Percentiles rank a stretch among this genome's conserved stretches.
Evolutionary conservation across 208 protist genomes (phyloP).

Genomic region (Acanthamoeba royreba): DNA sequence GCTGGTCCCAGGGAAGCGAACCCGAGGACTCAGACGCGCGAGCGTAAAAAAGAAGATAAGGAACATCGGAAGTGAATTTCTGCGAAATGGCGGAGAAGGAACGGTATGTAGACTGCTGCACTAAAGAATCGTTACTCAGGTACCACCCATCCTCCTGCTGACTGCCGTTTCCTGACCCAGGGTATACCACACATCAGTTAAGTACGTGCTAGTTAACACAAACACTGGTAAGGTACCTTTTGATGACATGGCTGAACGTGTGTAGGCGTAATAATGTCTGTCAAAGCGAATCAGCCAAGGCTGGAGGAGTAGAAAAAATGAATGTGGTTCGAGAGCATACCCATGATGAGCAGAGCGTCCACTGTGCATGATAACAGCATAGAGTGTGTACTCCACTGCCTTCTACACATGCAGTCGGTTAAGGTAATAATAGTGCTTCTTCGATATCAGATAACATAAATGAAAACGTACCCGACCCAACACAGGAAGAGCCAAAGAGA

Average conservation of each 20-base stretch:
- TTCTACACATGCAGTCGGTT: too few species aligned
- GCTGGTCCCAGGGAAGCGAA: too few species aligned
- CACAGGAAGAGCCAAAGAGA: background rate
- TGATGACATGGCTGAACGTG: background rate
- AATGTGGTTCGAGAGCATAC: too few species aligned
- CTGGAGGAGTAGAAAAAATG: too few species aligned
- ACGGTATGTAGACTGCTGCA: background rate
- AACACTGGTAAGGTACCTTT: background rate
- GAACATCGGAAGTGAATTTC: background rate
- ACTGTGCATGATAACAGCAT: slow-evolving; percentile 7
- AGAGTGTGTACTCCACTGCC: background rate
- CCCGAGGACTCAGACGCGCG: background rate
- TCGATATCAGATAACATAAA: background rate
- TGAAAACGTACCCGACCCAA: background rate
- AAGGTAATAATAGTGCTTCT: too few species aligned
- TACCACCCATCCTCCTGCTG: background rate
- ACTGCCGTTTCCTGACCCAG: background rate
- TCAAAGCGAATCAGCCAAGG: too few species aligned
- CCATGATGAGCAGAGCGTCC: background rate
- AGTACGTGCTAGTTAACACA: too few species aligned
- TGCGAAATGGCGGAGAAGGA: background rate
- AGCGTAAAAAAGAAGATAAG: slow-evolving; percentile 7
- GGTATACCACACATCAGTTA: background rate
- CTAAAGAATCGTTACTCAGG: background rate
- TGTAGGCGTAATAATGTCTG: slow-evolving; percentile 16